phyloP scores from a whole-genome alignment of 108 stramenopile species.

The Fistulifera pelliculosa region DNA sequence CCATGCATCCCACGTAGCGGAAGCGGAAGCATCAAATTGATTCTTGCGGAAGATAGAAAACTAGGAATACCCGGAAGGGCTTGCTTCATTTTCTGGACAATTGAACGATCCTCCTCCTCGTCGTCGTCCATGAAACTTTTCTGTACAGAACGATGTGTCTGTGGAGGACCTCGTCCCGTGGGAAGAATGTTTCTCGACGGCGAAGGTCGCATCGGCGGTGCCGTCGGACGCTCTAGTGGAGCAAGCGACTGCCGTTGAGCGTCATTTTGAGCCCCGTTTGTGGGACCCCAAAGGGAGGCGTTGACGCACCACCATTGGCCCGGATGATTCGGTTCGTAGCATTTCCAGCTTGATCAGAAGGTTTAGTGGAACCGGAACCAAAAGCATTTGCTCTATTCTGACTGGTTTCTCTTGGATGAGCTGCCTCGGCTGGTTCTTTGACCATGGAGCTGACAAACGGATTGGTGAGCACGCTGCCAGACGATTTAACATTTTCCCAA shows the following conservation, averaged over 20 bases:
- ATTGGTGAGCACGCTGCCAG: neutral
- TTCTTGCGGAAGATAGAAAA: no score
- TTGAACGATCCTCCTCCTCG: neutral
- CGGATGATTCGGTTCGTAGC: conserved; percentile 7
- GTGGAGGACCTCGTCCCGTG: neutral
- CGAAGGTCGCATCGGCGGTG: neutral
- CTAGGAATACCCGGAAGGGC: conserved; percentile 5
- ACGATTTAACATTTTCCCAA: neutral
- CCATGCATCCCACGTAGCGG: conserved; percentile 27
- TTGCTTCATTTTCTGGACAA: neutral
- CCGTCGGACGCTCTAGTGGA: neutral
- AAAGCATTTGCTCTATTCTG: no score
- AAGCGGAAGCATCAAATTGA: conserved; percentile 11
- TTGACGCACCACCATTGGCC: conserved; percentile 27
- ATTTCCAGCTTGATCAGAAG: neutral
- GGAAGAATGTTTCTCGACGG: neutral
- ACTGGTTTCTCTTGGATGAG: no score
- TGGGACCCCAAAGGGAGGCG: neutral
- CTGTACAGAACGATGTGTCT: neutral
- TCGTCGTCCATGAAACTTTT: conserved; percentile 2
- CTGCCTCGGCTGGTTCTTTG: no score
- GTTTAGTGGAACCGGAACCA: no score
- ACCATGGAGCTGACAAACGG: neutral
- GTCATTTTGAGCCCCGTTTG: no score
- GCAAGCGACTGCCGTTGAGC: no score